Conservation (phyloP, 179 eudicot genomes). For the Carnegiea gigantea region DNA sequence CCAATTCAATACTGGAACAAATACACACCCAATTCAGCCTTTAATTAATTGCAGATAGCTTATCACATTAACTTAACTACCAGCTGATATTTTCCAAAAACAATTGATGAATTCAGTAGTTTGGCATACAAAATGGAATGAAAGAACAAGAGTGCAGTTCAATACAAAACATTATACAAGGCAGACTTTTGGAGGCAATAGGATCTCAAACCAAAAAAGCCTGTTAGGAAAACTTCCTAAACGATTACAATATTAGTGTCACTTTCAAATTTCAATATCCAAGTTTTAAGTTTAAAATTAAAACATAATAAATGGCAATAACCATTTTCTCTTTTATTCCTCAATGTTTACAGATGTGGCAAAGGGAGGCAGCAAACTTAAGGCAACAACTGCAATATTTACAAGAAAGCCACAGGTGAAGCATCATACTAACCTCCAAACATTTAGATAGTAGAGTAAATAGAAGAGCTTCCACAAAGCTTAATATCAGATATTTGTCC, state of each 20-base stretch:
- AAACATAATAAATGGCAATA: background rate
- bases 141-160: too few species aligned
- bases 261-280: background rate
- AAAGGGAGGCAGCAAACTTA: conserved; percentile 61
- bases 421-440: background rate
- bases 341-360: conserved; percentile 58
- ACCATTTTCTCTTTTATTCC: background rate
- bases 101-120: too few species aligned
- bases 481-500: background rate
- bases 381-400: conserved; percentile 64
- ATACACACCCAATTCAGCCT: too few species aligned
- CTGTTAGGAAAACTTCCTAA: background rate
- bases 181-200: too few species aligned
- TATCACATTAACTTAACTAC: too few species aligned
- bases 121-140: too few species aligned
- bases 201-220: background rate
- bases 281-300: background rate
- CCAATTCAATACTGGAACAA: too few species aligned
- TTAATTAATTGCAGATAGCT: too few species aligned
- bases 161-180: too few species aligned
- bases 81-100: too few species aligned
- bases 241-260: background rate
- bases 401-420: conserved; percentile 75
- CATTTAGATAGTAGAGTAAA: background rate
- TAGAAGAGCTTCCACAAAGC: background rate